A percentile compares a stretch with the other conserved stretches of the same genome.
phyloP scores from a whole-genome alignment of 768 basidiomycete genomes.

The Omphalotus guepiniiformis region DNA sequence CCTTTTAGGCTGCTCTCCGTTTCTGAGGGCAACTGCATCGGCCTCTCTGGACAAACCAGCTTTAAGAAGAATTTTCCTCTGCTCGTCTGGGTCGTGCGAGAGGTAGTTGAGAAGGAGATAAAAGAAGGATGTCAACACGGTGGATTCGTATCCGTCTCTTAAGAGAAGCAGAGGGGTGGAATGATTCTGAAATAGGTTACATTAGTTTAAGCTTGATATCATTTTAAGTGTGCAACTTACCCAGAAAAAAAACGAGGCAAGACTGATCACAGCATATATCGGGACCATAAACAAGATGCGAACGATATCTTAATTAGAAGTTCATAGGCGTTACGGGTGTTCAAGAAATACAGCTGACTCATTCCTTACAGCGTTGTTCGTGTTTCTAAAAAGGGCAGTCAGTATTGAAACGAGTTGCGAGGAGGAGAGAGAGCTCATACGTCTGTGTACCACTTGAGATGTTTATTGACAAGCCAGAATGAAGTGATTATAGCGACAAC shows the following conservation, averaged over 20 bases:
- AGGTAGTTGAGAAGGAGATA: constrained; percentile 71
- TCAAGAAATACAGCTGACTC: neutral
- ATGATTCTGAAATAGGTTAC: constrained; percentile 43
- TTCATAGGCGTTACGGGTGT: neutral
- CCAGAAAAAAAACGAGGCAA: constrained; percentile 71
- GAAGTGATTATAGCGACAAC: constrained; percentile 52
- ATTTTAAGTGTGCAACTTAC: constrained; percentile 27
- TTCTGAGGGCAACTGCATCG: constrained; percentile 38
- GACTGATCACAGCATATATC: constrained; percentile 64
- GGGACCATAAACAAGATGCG: constrained; percentile 78
- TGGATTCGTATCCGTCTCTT: constrained; percentile 73
- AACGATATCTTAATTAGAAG: constrained; percentile 49
- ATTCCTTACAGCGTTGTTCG: constrained; percentile 60
- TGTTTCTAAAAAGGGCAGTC: constrained; percentile 42
- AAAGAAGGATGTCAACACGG: constrained; percentile 74
- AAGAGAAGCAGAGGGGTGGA: constrained; percentile 65
- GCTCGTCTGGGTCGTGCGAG: constrained; percentile 57
- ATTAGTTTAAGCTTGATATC: neutral
- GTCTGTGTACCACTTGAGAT: constrained; percentile 68
- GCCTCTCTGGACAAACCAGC: constrained; percentile 54
- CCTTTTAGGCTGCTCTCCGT: constrained; percentile 41
- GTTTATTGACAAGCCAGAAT: constrained; percentile 71
- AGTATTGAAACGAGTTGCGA: neutral
- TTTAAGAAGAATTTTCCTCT: constrained; percentile 56
- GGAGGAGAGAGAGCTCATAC: constrained; percentile 31